Percentiles rank a stretch among this genome's conserved stretches.
phyloP scores from a whole-genome alignment of 176 grass and related monocot species.

The Cenchrus fungigraminus region DNA sequence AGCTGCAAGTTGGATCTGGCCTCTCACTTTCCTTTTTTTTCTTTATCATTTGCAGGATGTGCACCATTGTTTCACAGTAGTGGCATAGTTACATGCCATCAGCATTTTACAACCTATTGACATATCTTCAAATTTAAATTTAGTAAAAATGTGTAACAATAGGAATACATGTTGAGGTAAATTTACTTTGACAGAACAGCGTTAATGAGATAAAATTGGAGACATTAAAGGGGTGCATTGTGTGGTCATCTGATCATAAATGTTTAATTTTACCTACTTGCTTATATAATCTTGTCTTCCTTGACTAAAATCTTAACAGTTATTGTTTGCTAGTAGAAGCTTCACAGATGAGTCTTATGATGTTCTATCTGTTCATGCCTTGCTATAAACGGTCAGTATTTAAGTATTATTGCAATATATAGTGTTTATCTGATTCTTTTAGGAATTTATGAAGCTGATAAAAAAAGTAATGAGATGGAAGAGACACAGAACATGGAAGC shows the following conservation, averaged over 20 bases:
- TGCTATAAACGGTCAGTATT: too few species aligned
- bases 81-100: slow-evolving; percentile 2
- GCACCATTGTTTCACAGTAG: slow-evolving; percentile 31
- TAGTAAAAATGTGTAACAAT: slow-evolving; percentile 28
- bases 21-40: slow-evolving; percentile 31
- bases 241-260: slow-evolving; percentile 8
- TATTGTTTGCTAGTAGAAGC: slow-evolving; percentile 10
- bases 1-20: slow-evolving; percentile 5
- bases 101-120: slow-evolving; percentile 29
- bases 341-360: background rate
- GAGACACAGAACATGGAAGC: background rate
- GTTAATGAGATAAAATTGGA: background rate
- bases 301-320: slow-evolving; percentile 5
- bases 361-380: background rate
- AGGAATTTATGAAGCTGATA: slow-evolving; percentile 50
- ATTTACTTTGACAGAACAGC: slow-evolving; percentile 7
- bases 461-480: slow-evolving; percentile 48
- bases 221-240: background rate
- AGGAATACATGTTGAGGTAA: slow-evolving; percentile 6
- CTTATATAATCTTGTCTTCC: slow-evolving; percentile 1
- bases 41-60: slow-evolving; percentile 36
- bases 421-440: slow-evolving; percentile 24
- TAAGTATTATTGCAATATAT: too few species aligned
- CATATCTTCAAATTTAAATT: slow-evolving; percentile 21
- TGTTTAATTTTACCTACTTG: background rate